These are phyloP conservation scores for Sclerotiophoma versabilis DNA, from an alignment of 2,329 filamentous ascomycete genomes.

Conservation along the genomic window DNA sequence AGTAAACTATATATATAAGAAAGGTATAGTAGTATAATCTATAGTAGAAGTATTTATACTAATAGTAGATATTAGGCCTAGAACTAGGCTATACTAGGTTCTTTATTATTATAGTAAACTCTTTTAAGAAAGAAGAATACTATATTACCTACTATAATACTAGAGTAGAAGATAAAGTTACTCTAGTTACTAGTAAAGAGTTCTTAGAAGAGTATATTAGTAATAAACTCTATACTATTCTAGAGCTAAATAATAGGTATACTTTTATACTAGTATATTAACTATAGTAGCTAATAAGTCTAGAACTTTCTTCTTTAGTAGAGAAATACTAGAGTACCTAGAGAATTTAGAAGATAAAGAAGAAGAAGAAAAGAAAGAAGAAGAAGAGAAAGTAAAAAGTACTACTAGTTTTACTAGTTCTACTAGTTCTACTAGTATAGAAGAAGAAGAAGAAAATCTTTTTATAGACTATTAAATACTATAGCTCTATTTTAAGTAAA, in stretches of 20 bases:
- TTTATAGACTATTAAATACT: not conserved
- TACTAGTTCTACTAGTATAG: not conserved
- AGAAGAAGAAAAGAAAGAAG: no score
- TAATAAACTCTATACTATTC: no score
- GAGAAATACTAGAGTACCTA: not conserved
- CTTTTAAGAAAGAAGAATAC: no score
- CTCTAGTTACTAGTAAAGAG: conserved; percentile 40
- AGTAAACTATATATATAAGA: no score
- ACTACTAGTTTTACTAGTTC: not conserved
- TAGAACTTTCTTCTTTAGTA: no score
- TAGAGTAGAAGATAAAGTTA: conserved; percentile 58
- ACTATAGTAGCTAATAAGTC: no score
- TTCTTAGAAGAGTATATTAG: no score
- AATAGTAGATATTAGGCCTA: not conserved
- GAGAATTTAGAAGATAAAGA: not conserved
- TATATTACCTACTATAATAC: no score
- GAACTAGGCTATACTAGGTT: no score
- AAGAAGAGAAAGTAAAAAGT: not conserved
- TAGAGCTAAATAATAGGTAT: no score
- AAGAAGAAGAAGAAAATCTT: not conserved
- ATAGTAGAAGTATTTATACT: not conserved
- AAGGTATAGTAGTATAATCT: not conserved
- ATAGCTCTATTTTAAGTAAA: not conserved
- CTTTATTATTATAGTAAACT: no score
- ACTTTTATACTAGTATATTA: no score